Evolutionary conservation across 2,329 filamentous ascomycete species (phyloP).

Genomic region (Diaporthe destruens): DNA sequence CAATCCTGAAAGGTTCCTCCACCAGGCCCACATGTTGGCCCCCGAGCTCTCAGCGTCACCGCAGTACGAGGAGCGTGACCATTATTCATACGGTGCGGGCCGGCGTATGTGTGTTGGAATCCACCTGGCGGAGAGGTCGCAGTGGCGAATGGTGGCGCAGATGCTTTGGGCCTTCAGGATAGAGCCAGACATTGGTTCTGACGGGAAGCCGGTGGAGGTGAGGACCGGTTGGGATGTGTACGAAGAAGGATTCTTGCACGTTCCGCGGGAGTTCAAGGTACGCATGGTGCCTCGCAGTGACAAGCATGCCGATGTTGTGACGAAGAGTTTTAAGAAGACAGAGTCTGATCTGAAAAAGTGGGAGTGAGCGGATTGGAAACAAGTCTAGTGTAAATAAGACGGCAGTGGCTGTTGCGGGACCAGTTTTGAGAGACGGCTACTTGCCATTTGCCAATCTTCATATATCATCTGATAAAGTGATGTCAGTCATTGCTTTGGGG

Average conservation of each 20-base stretch:
- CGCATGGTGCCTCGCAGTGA: conserved; percentile 28
- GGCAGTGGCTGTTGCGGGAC: no score
- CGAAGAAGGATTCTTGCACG: conserved; percentile 25
- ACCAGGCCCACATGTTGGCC: conserved; percentile 29
- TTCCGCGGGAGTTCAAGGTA: conserved; percentile 33
- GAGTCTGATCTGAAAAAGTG: conserved; percentile 6
- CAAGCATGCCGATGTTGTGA: conserved; percentile 13
- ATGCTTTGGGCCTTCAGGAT: conserved; percentile 39
- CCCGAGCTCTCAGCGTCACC: conserved; percentile 30
- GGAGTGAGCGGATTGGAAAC: background rate
- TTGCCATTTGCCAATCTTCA: no score
- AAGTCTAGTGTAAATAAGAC: background rate
- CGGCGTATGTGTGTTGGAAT: conserved; percentile 55
- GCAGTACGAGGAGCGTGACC: conserved; percentile 40
- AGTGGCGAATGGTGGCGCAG: conserved; percentile 46
- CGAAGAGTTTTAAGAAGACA: conserved; percentile 2
- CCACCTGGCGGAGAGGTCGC: conserved; percentile 59
- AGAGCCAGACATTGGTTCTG: conserved; percentile 27
- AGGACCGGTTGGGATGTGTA: conserved; percentile 23
- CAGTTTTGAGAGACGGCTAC: no score
- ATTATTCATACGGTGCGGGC: conserved; percentile 53
- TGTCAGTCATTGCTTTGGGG: no score
- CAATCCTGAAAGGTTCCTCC: conserved; percentile 27
- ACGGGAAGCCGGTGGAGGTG: conserved; percentile 29
- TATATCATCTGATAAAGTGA: no score